phyloP scores from a whole-genome alignment of 257 asterid genomes.

The Plantago elongata region DNA sequence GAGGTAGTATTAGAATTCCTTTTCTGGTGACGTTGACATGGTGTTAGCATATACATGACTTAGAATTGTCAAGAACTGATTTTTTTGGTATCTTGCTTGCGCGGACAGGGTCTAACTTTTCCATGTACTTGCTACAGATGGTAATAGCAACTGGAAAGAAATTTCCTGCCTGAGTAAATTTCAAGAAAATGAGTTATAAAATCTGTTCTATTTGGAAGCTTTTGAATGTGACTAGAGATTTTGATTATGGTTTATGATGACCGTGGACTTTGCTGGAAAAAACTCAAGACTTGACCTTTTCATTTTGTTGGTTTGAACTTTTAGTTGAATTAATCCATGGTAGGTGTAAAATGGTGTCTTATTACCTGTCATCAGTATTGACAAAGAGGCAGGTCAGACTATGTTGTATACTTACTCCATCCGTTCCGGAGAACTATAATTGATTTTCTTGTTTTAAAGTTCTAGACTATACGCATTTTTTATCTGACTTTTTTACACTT shows the following conservation, averaged over 20 bases:
- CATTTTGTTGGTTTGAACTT: background rate
- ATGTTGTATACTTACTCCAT: too few relatives aligned
- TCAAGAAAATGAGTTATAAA: background rate
- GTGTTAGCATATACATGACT: too few relatives aligned
- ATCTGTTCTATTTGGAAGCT: background rate
- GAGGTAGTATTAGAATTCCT: background rate
- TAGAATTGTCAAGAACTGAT: background rate
- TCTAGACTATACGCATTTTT: too few relatives aligned
- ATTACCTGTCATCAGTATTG: too few relatives aligned
- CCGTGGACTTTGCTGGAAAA: background rate
- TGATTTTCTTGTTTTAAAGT: too few relatives aligned
- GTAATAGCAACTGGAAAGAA: background rate
- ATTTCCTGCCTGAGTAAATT: background rate
- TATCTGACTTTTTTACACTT: too few relatives aligned
- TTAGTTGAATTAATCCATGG: constrained; percentile 1
- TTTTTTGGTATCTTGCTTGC: background rate
- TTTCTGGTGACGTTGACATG: too few relatives aligned
- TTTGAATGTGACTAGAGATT: background rate
- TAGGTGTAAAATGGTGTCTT: background rate
- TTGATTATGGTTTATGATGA: background rate
- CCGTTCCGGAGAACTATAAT: too few relatives aligned
- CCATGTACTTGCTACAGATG: background rate
- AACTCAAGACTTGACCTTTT: background rate
- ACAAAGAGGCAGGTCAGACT: too few relatives aligned
- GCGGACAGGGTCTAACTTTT: background rate